These are phyloP conservation scores for Saturnispora serradocipensis DNA, from an alignment of 805 yeast genomes.

Conservation along the genomic window DNA sequence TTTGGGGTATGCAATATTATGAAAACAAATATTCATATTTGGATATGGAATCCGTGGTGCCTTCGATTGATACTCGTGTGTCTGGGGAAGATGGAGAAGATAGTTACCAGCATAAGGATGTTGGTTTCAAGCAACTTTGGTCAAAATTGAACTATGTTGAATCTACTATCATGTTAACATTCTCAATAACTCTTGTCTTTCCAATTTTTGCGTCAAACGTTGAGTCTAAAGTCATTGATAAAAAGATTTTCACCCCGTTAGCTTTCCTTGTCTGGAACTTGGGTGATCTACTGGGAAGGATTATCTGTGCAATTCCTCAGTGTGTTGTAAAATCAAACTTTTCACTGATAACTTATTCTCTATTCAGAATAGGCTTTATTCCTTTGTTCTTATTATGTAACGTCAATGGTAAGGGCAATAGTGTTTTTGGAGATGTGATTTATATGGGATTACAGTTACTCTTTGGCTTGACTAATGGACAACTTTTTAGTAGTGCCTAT, in stretches of 20 bases:
- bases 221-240: slow-evolving; percentile 34
- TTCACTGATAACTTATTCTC: slow-evolving; percentile 43
- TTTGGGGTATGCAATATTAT: slow-evolving; percentile 18
- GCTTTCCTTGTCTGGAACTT: slow-evolving; percentile 80
- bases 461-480: slow-evolving; percentile 88
- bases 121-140: slow-evolving; percentile 57
- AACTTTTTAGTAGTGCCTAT: slow-evolving; percentile 68
- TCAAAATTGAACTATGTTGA: slow-evolving; percentile 54
- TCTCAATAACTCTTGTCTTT: slow-evolving; percentile 66
- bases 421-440: slow-evolving; percentile 44
- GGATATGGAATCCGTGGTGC: slow-evolving; percentile 4
- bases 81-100: slow-evolving; percentile 4
- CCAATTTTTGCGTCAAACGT: slow-evolving; percentile 84
- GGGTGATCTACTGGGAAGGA: slow-evolving; percentile 79
- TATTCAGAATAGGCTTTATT: slow-evolving; percentile 48
- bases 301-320: slow-evolving; percentile 44
- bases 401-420: slow-evolving; percentile 29
- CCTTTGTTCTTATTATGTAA: slow-evolving; percentile 70
- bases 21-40: slow-evolving; percentile 10
- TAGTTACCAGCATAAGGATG: slow-evolving; percentile 23
- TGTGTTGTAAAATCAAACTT: slow-evolving; percentile 36
- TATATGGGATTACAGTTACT: slow-evolving; percentile 63
- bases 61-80: background rate
- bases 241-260: slow-evolving; percentile 53
- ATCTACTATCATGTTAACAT: slow-evolving; percentile 61